phyloP scores from a whole-genome alignment of 148 eudicot species.

The Arbutus unedo region DNA sequence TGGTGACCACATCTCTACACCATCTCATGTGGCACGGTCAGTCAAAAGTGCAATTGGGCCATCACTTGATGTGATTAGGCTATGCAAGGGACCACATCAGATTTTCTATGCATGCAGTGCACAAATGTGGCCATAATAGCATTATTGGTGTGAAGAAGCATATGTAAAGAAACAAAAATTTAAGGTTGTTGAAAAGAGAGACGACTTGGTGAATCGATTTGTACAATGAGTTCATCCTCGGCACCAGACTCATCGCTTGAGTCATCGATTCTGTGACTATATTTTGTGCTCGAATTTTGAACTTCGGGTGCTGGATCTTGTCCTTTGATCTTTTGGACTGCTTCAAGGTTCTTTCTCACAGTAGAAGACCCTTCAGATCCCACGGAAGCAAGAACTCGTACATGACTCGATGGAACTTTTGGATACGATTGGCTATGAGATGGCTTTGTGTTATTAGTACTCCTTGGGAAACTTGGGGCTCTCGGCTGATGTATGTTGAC shows the following conservation, averaged over 20 bases:
- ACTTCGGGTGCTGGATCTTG: conserved; percentile 17
- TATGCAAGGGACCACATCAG: neutral
- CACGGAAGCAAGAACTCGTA: conserved; percentile 41
- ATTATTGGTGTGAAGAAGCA: neutral
- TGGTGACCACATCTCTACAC: neutral
- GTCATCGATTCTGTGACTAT: conserved; percentile 24
- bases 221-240: conserved; percentile 71
- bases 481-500: conserved; percentile 17
- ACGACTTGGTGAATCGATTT: conserved; percentile 77
- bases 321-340: conserved; percentile 14
- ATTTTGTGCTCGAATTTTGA: conserved; percentile 21
- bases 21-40: neutral
- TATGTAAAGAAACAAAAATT: conserved; percentile 5
- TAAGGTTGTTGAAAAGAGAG: conserved; percentile 51
- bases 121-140: neutral
- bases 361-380: conserved; percentile 74
- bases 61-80: neutral
- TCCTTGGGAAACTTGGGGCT: conserved; percentile 23
- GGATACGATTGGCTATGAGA: conserved; percentile 68
- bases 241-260: conserved; percentile 77
- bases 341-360: conserved; percentile 27
- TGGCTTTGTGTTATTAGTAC: conserved; percentile 14
- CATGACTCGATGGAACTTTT: conserved; percentile 31
- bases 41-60: neutral
- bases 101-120: neutral